These are phyloP conservation scores for Rhizophagus prolifer DNA, from an alignment of 192 early-diverging fungal species.

Conservation along the genomic window DNA sequence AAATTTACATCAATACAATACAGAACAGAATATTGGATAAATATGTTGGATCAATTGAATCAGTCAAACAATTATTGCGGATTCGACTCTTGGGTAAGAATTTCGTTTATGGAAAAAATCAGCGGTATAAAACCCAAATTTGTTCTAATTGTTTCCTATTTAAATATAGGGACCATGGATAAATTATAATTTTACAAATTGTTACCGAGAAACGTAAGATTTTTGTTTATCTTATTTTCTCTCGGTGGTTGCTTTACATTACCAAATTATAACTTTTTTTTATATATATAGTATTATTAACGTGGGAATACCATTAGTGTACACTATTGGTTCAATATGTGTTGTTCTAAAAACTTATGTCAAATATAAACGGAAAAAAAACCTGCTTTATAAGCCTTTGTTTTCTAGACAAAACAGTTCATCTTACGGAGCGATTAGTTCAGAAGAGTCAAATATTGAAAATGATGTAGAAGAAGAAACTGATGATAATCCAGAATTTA, in stretches of 20 bases:
- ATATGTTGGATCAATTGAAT: background rate
- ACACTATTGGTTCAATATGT: background rate
- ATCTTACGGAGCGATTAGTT: conserved; percentile 4
- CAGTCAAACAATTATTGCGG: background rate
- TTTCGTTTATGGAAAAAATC: background rate
- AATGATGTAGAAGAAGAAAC: background rate
- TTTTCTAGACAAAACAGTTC: background rate
- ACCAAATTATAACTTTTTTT: background rate
- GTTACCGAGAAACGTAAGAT: conserved; percentile 8
- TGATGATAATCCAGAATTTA: background rate
- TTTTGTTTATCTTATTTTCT: background rate
- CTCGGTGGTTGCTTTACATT: background rate
- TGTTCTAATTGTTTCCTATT: background rate
- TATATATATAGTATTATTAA: background rate
- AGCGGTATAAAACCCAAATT: background rate
- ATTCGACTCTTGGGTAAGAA: background rate
- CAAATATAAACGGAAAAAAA: background rate
- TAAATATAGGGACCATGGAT: background rate
- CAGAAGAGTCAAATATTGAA: background rate
- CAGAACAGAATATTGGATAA: too few species aligned
- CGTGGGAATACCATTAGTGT: background rate
- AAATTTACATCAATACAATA: too few species aligned
- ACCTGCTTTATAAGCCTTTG: background rate
- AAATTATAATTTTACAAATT: conserved; percentile 8
- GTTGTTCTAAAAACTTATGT: background rate